Base-by-base conservation (phyloP, 306 rosid genomes). In the Rosa persica region DNA sequence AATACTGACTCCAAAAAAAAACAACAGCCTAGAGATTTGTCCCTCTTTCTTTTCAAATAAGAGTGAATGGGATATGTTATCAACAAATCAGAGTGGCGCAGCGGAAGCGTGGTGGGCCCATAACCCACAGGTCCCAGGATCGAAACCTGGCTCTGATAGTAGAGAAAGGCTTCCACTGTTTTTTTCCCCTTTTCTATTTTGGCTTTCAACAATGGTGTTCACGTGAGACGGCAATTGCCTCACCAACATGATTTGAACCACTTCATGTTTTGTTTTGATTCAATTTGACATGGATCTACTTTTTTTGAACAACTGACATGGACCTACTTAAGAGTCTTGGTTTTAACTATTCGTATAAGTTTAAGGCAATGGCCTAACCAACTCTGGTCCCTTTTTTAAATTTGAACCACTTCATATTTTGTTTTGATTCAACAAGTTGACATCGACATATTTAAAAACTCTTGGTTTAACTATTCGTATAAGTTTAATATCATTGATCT, bases 91-190 rank as follows among this genome's bases (percentile, higher is more conserved):
- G 86, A 90, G 92, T 88, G 92, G 92, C 92, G 87, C 90, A 88
- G 89, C 86, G 89, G 92, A 90, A 86, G 88, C 90, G 92, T 90
- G 88, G 89, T 88, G 87, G 90, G 89, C 94, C 90, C 89, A 88
- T 90, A 88, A 86, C 90, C 92, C 89, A 88, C 90, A 86, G 87
- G 89, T 84, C 85, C 85, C 88, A 82, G 87, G 90, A 90, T 90
- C 89, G 91, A 90, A 90, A 88, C 92, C 85, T 86, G 90, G 90
- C 94, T 88, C 89, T 88, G 90, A 88, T 90, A 86, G 0, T 1
- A 10, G 16, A 76, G 71, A 61, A 57, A 43, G 83, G 80, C 69
- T 87, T 70, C 76, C 52, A 34, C 46, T 11, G 8, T 48, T 48
- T 48, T 13, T 15, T 13, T 2, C 51, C 4, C 13, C 51, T 47